Base-by-base conservation (phyloP, 1,284 basidiomycete species). In the Sutorius eximius region DNA sequence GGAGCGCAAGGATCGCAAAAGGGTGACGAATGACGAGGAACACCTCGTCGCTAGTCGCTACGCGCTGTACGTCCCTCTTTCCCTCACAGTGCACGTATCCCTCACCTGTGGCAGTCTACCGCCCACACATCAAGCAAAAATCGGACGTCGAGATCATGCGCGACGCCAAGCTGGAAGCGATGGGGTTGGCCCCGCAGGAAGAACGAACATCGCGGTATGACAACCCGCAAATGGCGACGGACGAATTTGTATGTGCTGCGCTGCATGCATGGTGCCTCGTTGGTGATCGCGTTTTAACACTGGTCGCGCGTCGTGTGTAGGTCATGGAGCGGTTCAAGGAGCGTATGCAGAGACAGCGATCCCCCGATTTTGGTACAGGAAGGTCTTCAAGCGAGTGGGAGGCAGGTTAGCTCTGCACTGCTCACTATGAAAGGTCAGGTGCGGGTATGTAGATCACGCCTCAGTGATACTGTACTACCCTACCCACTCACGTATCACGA, bases 311-410 rank as follows among this genome's bases (percentile, higher is more conserved):
- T 27, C 24, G 2, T 24, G 24, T 27, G 24, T 61, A 91, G 88
- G 87, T 89, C 52, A 89, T 92, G 89, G 88, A 91, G 69, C 83
- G 89, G 18, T 93, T 92, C 77, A 92, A 91, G 77, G 91, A 92
- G 70, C 76, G 89, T 33, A 91, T 92, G 88, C 81, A 86, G 43
- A 87, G 86, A 69, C 87, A 33, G 24, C 6, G 24, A 5, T 24
- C 22, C 22, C 22, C 22, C 22, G 5, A n/a, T 27, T 27, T 27
- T 5, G 24, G 24, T 27, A 27, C 24, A 27, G 24, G 24, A 27
- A 5, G 24, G 1, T 27, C 24, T 27, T 27, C 24, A 27, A 27
- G 24, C 24, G 24, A 27, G 24, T 27, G 24, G 6, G 24, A 27
- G 24, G 24, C 5, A 24, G n/a, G n/a, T 27, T 27, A 27, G 3